Evolutionary conservation across 2,329 filamentous ascomycete genomes (phyloP).

Genomic region (Xylariaceae sp.): DNA sequence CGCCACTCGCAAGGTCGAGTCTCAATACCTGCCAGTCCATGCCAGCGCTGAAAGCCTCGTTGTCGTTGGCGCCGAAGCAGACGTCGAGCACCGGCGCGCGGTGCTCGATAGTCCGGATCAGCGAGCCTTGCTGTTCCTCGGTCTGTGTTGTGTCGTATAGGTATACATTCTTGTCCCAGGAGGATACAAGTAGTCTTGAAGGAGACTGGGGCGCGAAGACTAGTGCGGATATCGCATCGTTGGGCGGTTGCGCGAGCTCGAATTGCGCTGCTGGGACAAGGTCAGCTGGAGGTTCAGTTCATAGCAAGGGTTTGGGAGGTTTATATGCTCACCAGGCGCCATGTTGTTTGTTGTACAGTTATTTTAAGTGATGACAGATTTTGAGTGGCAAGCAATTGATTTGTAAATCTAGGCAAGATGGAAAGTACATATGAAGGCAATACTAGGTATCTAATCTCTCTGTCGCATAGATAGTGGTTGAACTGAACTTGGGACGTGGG

Average conservation of each 20-base stretch:
- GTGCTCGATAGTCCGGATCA: conserved; percentile 79
- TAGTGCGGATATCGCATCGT: conserved; percentile 85
- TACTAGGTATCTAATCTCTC: neutral
- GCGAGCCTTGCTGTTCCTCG: conserved; percentile 58
- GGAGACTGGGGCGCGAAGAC: conserved; percentile 82
- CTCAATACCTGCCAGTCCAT: conserved; percentile 85
- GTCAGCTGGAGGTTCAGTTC: neutral
- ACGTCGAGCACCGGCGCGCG: conserved; percentile 87
- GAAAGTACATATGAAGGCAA: neutral
- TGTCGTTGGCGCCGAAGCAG: conserved; percentile 84
- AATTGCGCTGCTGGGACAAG: conserved; percentile 70
- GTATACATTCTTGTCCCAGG: conserved; percentile 93
- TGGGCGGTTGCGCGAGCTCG: conserved; percentile 81
- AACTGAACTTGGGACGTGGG: neutral
- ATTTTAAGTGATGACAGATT: neutral
- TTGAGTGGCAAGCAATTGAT: too few species aligned
- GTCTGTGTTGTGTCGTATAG: conserved; percentile 77
- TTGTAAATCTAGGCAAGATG: neutral
- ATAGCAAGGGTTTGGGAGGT: neutral
- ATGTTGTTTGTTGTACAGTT: conserved; percentile 22
- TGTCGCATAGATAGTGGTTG: conserved; percentile 7
- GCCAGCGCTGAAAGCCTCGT: conserved; percentile 84
- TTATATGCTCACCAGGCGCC: conserved; percentile 35
- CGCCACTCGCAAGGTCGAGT: conserved; percentile 74
- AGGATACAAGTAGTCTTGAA: conserved; percentile 82